phyloP scores from a whole-genome alignment of 192 early-diverging fungal species.

The Backusella mclennaniae region DNA sequence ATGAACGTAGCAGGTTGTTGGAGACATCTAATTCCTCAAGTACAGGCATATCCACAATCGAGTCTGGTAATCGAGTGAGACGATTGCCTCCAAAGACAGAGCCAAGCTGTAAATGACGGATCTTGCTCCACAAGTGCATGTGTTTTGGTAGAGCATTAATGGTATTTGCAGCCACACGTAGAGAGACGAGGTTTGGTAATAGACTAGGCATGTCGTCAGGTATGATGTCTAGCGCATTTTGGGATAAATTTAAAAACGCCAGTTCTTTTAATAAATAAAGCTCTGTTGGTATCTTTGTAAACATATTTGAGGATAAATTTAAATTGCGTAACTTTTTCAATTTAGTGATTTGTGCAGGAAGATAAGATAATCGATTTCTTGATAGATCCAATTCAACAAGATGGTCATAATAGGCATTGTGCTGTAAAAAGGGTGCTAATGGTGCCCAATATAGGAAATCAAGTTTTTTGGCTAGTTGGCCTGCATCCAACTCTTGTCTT shows the following conservation, averaged over 20 bases:
- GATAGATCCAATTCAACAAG: slow-evolving; percentile 54
- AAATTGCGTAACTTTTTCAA: slow-evolving; percentile 36
- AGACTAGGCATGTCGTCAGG: slow-evolving; percentile 35
- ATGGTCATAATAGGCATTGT: slow-evolving; percentile 2
- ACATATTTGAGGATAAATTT: slow-evolving; percentile 46
- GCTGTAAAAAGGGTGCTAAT: slow-evolving; percentile 31
- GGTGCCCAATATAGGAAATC: slow-evolving; percentile 26
- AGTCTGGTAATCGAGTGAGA: slow-evolving; percentile 38
- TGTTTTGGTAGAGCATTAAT: slow-evolving; percentile 39
- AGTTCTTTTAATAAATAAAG: slow-evolving; percentile 42
- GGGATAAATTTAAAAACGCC: slow-evolving; percentile 45
- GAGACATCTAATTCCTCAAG: slow-evolving; percentile 53
- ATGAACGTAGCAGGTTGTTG: slow-evolving; percentile 42
- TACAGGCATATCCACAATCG: slow-evolving; percentile 38
- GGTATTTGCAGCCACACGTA: slow-evolving; percentile 43
- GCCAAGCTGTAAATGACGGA: slow-evolving; percentile 45
- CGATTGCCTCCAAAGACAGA: slow-evolving; percentile 54
- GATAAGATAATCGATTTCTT: slow-evolving; percentile 41
- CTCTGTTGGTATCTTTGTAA: slow-evolving; percentile 46
- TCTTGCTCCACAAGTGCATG: slow-evolving; percentile 35
- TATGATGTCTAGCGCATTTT: slow-evolving; percentile 44
- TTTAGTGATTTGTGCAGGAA: slow-evolving; percentile 41
- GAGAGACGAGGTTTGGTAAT: slow-evolving; percentile 38
- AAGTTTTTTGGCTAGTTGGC: slow-evolving; percentile 36
- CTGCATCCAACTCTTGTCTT: slow-evolving; percentile 37